Evolutionary conservation across 2,329 filamentous ascomycete genomes (phyloP), one percentile per base, ranked within the genome.

Genomic region (Apiospora arundinis): DNA sequence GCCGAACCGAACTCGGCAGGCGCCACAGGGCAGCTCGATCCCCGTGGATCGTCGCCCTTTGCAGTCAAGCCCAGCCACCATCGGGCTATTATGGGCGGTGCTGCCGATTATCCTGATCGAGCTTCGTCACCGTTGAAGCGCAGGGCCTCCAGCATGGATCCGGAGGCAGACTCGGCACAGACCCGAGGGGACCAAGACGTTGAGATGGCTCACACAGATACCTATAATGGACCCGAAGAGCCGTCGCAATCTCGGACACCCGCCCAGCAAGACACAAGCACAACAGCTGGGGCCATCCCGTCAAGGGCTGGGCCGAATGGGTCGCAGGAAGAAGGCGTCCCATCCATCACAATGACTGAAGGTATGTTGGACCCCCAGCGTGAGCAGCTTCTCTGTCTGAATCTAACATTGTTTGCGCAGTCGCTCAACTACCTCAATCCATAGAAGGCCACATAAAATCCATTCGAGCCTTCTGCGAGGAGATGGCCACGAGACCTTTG

Each of bases 381-480:
- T 63, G 8, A 63, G 32, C 56, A 40, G 18, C 14, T 40, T n/a
- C 56, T 63, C 32, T n/a, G 40, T 63, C 56, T 40, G 32, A 32
- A n/a, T 40, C 32, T 63, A 63, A 63, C 32, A 23, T 11, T 40
- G 11, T 9, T n/a, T 63, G 56, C 18, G 21, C 32, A 78, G 77
- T 63, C 48, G 73, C 69, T 25, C 73, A 74, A 70, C 73, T 73
- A 21, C 76, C 78, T 1, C 69, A 85, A 16, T 81, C 86, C 4
- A 84, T 91, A 73, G 91, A 93, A 75, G 87, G 90, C 67, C 95
- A 98, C 81, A 91, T 97, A 72, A 88, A 88, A 71, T 90, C 90
- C 48, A 93, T 98, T 68, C 88, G 89, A 76, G 86, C 86, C 44
- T 82, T 95, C 37, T 80, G 89, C 37, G 82, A 87, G 73, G 86